Percentiles rank a stretch among this genome's conserved stretches.
Conservation (phyloP, 164 flowering plant genomes). For the Aristolochia fimbriata region DNA sequence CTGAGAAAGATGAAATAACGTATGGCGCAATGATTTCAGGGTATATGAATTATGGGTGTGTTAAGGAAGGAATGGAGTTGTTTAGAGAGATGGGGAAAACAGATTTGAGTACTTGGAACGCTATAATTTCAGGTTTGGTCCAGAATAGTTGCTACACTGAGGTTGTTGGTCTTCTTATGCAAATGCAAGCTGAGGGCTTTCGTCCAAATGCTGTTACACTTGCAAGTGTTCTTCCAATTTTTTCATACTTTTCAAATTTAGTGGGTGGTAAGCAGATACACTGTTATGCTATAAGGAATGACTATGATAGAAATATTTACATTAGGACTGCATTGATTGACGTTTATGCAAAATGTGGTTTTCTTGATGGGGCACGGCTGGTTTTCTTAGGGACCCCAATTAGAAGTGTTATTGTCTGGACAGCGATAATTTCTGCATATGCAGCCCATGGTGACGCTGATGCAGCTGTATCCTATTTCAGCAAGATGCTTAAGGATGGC, state of each 20-base stretch:
- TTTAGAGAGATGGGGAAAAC: constrained; percentile 38
- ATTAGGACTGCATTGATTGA: constrained; percentile 66
- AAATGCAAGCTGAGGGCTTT: constrained; percentile 47
- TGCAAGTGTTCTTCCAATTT: constrained; percentile 58
- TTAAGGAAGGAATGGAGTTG: constrained; percentile 50
- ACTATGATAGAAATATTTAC: constrained; percentile 37
- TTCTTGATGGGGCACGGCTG: constrained; percentile 37
- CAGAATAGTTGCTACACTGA: constrained; percentile 47
- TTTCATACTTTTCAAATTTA: constrained; percentile 43
- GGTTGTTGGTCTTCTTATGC: constrained; percentile 28
- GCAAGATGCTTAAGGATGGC: constrained; percentile 43
- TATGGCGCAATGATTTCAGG: constrained; percentile 59
- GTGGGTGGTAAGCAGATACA: constrained; percentile 59
- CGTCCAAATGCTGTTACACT: constrained; percentile 62
- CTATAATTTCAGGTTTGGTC: constrained; percentile 59
- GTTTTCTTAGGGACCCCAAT: constrained; percentile 33
- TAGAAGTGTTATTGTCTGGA: constrained; percentile 68
- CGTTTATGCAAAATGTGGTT: constrained; percentile 65
- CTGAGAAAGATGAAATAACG: constrained; percentile 53
- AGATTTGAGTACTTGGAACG: constrained; percentile 66
- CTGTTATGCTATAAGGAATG: constrained; percentile 49
- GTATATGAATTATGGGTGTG: constrained; percentile 66
- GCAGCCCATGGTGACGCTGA: constrained; percentile 67
- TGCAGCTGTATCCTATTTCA: constrained; percentile 31
- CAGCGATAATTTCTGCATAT: constrained; percentile 70